Percentiles rank a stretch among this genome's conserved stretches.
These are phyloP conservation scores for Cladobotryum protrusum DNA, from an alignment of 2,329 filamentous ascomycete genomes.

Conservation along the genomic window DNA sequence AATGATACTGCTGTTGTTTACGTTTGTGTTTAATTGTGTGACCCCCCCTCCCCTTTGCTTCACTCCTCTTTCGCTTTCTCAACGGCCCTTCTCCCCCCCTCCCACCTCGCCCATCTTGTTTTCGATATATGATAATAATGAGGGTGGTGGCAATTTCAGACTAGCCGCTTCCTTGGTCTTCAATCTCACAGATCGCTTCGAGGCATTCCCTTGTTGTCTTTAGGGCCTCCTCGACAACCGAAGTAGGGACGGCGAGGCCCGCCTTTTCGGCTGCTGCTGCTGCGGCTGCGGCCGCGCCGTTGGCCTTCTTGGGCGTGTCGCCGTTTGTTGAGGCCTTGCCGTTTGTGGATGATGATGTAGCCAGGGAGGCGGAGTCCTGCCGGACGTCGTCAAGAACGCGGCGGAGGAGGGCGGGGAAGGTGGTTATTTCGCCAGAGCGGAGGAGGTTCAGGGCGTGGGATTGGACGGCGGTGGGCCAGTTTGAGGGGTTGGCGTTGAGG, in stretches of 20 bases:
- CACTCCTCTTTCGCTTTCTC: no score
- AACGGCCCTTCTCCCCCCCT: no score
- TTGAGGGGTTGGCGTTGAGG: constrained; percentile 51
- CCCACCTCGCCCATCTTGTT: no score
- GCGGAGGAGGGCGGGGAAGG: constrained; percentile 54
- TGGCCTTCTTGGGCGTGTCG: constrained; percentile 20
- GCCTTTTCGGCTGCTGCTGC: constrained; percentile 17
- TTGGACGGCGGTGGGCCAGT: constrained; percentile 58
- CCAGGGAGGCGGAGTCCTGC: constrained; percentile 34
- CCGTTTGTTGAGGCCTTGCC: constrained; percentile 30
- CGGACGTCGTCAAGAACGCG: constrained; percentile 58
- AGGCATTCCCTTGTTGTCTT: constrained; percentile 53
- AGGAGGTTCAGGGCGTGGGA: constrained; percentile 54
- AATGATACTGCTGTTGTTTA: no score
- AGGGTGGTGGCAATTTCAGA: no score
- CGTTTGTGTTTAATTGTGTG: no score
- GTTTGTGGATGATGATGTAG: constrained; percentile 19
- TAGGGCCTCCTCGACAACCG: constrained; percentile 58
- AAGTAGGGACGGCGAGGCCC: constrained; percentile 50
- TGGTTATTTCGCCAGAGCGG: constrained; percentile 52
- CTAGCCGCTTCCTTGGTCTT: constrained; percentile 18
- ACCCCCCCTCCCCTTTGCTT: no score
- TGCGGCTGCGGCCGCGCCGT: constrained; percentile 18
- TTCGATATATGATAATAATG: no score
- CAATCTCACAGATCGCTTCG: constrained; percentile 41